Evolutionary conservation across 441 rosid species (phyloP).

Genomic region (Mallotus japonicus): DNA sequence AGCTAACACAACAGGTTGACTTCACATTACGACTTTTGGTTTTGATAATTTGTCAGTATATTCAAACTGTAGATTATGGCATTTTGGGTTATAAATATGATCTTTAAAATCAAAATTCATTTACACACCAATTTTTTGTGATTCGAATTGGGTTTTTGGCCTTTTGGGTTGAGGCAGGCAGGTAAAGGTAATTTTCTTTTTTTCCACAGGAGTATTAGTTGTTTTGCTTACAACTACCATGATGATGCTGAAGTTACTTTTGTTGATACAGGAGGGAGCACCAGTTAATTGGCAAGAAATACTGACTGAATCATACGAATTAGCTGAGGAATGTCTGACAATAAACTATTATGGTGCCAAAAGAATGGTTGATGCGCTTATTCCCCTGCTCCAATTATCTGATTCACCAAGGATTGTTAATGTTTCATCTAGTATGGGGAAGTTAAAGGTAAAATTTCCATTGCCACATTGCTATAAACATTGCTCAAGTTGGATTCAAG

Average conservation of each 20-base stretch:
- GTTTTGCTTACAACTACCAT: background rate
- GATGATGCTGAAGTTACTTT: constrained; percentile 1
- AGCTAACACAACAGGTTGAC: too few species aligned
- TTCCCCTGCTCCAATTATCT: constrained; percentile 33
- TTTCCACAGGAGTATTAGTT: background rate
- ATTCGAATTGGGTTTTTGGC: background rate
- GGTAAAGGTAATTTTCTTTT: too few species aligned
- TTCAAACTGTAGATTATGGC: too few species aligned
- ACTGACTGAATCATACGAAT: constrained; percentile 16
- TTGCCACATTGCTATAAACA: background rate
- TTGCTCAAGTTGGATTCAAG: background rate
- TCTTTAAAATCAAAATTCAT: too few species aligned
- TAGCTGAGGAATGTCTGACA: constrained; percentile 33
- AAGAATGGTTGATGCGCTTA: constrained; percentile 27
- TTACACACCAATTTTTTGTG: too few species aligned
- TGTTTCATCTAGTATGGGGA: constrained; percentile 31
- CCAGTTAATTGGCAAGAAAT: background rate
- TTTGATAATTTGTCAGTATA: too few species aligned
- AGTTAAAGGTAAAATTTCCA: constrained; percentile 19
- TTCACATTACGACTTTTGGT: too few species aligned
- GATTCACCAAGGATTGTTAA: constrained; percentile 41
- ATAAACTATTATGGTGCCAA: constrained; percentile 42
- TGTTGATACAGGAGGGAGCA: constrained; percentile 3
- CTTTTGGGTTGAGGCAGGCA: too few species aligned
- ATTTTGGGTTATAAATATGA: too few species aligned